Base-by-base conservation (phyloP, 2,329 filamentous ascomycete genomes). In the Talaromyces islandicus region DNA sequence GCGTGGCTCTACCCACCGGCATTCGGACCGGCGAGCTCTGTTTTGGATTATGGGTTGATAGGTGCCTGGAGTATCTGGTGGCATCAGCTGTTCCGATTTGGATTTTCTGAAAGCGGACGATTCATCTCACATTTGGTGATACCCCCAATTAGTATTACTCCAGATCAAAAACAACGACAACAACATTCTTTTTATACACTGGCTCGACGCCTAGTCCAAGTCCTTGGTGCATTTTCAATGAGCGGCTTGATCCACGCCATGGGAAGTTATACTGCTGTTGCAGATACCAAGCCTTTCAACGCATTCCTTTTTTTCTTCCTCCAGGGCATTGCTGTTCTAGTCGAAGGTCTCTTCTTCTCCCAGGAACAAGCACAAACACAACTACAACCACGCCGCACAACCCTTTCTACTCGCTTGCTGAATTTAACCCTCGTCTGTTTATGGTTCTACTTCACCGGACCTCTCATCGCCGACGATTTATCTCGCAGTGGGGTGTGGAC, bases 11-110 rank as follows among this genome's bases (percentile, higher is more conserved):
- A 88, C 67, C 78, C 83, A 0, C 78, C 81, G n/a, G 73, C 75
- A 12, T 88, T 83, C 74, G 85, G 85, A 0, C 69, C 76, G 2
- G 80, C 81, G 63, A 43, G 71, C 19, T 64, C 71, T 0, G 59
- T 76, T 6, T 59, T 76, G 11, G 84, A 91, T 63, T 80, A 85
- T 61, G 92, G 93, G 0, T 78, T 97, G 1, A 81, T 84, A 0
- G 92, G 92, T 0, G 89, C 88, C 75, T 97, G 93, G 93, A 87
- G 89, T 51, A 81, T 80, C 24, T 93, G 86, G 82, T 97, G 93
- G 93, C 93, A 97, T 73, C 92, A 97, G 74, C 87, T 88, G 2
- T 95, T 96, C 76, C 88, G 92, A 0, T 82, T 86, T 59, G 85
- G 84, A 65, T 71, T 62, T 57, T 62, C 46, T 74, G 68, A 64